phyloP scores from a whole-genome alignment of 352 stramenopile species.

The Globisporangium solare region DNA sequence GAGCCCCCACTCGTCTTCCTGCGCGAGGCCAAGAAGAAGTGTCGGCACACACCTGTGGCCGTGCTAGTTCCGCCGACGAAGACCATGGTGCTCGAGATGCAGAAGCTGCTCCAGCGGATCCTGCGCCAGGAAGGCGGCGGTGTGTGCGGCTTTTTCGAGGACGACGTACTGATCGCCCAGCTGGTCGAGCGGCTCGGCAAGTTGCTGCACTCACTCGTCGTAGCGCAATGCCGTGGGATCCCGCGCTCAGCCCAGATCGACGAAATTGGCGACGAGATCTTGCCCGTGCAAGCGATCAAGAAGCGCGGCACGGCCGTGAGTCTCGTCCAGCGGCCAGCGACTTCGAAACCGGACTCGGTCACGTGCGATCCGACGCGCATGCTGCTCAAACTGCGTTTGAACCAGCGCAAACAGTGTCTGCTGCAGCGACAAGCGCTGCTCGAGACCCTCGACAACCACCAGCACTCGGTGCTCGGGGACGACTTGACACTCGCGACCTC shows the following conservation, averaged over 20 bases:
- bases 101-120: slow-evolving; percentile 47
- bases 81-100: slow-evolving; percentile 18
- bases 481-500: slow-evolving; percentile 19
- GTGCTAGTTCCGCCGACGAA: slow-evolving; percentile 29
- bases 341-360: slow-evolving; percentile 41
- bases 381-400: slow-evolving; percentile 63
- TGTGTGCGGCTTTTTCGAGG: slow-evolving; percentile 62
- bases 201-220: slow-evolving; percentile 47
- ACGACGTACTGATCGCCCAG: slow-evolving; percentile 24
- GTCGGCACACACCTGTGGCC: slow-evolving; percentile 45
- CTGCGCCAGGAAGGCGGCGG: slow-evolving; percentile 31
- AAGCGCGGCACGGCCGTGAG: slow-evolving; percentile 20
- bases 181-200: slow-evolving; percentile 45
- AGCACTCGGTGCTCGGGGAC: slow-evolving; percentile 61
- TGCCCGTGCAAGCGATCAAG: slow-evolving; percentile 28
- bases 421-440: slow-evolving; percentile 40
- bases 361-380: slow-evolving; percentile 59
- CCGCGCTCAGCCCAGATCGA: not conserved
- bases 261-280: slow-evolving; percentile 25
- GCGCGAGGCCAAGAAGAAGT: slow-evolving; percentile 52
- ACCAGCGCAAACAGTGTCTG: slow-evolving; percentile 60
- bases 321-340: slow-evolving; percentile 21
- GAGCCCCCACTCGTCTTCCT: slow-evolving; percentile 49
- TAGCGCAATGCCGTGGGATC: slow-evolving; percentile 42
- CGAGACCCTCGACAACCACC: slow-evolving; percentile 30